Base-by-base conservation (phyloP, 345 rosid species). In the Tarenaya hassleriana region DNA sequence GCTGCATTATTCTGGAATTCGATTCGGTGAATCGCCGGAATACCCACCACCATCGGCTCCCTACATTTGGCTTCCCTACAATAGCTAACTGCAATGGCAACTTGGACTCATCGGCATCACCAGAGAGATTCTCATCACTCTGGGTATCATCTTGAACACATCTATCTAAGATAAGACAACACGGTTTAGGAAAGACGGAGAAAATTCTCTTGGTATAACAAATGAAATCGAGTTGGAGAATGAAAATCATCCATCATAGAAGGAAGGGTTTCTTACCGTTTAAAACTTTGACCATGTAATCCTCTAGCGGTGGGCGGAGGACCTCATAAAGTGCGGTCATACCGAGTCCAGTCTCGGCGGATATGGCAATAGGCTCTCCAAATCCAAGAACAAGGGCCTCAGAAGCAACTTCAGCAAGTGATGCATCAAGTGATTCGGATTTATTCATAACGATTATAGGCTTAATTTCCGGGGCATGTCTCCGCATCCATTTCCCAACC, bases 311-410 rank as follows among this genome's bases (percentile, higher is more conserved):
- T 61, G 94, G 94, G 45, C 58, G 73, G 29, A 92, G 96, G 63
- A 75, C 77, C 57, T 82, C 76, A 56, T 81, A 80, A 51, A 92
- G 96, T 55, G 82, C 69, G 3, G 75, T 76, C 96, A 88, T 85
- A 47, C 98, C 96, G 14, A 88, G 75, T 40, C 98, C 98, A 10
- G 98, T 92, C 75, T 92, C 98, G 0, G 98, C 95, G 47, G 96
- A 88, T 54, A 92, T 78, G 44, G 95, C 88, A 52, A 83, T 83
- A 24, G 96, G 91, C 27, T 88, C 91, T 8, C 98, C 91, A 70
- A 88, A 92, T 41, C 98, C 96, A 24, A 92, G 69, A 37, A 41
- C 62, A 37, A 63, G 73, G 27, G 82, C 80, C 50, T 92, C 96
- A 14, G 76, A 73, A 58, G 82, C 73, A 56, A 78, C 83, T 49